Percentiles rank a stretch among this genome's conserved stretches.
phyloP scores from a whole-genome alignment of 169 alveolate genomes.

The Eimeria sp. region DNA sequence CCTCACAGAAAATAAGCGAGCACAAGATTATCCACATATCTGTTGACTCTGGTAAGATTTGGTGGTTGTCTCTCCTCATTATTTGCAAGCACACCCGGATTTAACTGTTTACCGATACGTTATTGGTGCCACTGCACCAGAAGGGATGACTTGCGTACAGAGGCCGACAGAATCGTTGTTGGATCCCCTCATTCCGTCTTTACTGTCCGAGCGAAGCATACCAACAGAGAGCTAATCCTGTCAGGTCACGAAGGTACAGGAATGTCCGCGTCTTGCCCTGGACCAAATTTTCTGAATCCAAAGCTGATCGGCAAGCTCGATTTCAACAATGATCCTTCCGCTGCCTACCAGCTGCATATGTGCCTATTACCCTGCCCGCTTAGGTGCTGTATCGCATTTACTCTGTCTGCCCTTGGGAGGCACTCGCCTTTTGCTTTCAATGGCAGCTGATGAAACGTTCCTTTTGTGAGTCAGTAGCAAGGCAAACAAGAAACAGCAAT shows the following conservation, averaged over 20 bases:
- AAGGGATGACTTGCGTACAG: conserved; percentile 18
- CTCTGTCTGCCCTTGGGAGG: conserved; percentile 32
- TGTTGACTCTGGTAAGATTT: conserved; percentile 46
- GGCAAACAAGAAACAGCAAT: neutral
- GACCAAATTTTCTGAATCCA: neutral
- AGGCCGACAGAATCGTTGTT: conserved; percentile 37
- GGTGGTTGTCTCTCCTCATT: neutral
- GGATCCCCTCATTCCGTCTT: conserved; percentile 27
- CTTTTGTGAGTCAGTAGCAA: conserved; percentile 11
- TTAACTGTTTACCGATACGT: neutral
- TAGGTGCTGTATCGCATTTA: conserved; percentile 55
- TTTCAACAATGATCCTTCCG: neutral
- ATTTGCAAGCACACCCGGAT: neutral
- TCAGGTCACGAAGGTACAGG: conserved; percentile 50
- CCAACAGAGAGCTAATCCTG: neutral
- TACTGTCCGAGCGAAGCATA: conserved; percentile 21
- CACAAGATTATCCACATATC: conserved; percentile 47
- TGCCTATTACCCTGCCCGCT: neutral
- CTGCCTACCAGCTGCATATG: neutral
- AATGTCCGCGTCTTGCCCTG: neutral
- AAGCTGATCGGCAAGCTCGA: neutral
- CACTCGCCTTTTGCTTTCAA: conserved; percentile 29
- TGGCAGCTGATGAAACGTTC: conserved; percentile 64
- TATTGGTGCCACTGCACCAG: neutral
- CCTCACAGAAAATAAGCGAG: conserved; percentile 64